Percentiles rank a stretch among this genome's conserved stretches.
Conservation (phyloP, 202 grass and related monocot species). For the Saccharum hybrid region DNA sequence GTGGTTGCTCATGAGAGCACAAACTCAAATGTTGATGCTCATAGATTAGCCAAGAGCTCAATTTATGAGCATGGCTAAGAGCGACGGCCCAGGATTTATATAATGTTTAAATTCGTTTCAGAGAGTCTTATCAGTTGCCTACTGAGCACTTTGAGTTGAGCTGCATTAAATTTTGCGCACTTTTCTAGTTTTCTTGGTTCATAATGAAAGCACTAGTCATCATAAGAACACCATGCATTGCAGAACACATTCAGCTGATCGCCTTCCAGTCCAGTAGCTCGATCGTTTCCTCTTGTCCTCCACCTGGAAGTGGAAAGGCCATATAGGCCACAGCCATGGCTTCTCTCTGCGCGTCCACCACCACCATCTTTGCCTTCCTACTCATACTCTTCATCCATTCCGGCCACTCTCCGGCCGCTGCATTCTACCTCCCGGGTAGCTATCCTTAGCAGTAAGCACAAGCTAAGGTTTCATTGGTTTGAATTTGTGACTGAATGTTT, state of each 20-base stretch:
- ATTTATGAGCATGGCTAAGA: too few relatives aligned
- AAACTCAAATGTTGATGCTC: too few relatives aligned
- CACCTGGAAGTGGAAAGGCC: background rate
- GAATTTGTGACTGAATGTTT: too few relatives aligned
- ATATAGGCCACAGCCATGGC: constrained; percentile 22
- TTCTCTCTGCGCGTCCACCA: background rate
- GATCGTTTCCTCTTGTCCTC: background rate
- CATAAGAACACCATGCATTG: background rate
- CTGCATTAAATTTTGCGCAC: background rate
- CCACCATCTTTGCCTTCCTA: constrained; percentile 20
- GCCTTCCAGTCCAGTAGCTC: background rate
- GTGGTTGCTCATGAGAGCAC: too few relatives aligned
- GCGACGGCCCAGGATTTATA: too few relatives aligned
- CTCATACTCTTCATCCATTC: constrained; percentile 6
- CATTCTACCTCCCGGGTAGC: constrained; percentile 60
- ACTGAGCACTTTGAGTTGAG: background rate
- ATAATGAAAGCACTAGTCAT: constrained; percentile 25
- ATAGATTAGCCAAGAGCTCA: too few relatives aligned
- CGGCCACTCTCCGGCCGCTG: background rate
- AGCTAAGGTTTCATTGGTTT: too few relatives aligned
- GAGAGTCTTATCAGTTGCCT: background rate
- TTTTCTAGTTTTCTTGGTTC: constrained; percentile 18
- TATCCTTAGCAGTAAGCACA: constrained; percentile 45
- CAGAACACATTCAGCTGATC: background rate
- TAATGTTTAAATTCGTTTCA: background rate